phyloP scores from a whole-genome alignment of 2,329 filamentous ascomycete genomes.

The Aureobasidium uvarum region DNA sequence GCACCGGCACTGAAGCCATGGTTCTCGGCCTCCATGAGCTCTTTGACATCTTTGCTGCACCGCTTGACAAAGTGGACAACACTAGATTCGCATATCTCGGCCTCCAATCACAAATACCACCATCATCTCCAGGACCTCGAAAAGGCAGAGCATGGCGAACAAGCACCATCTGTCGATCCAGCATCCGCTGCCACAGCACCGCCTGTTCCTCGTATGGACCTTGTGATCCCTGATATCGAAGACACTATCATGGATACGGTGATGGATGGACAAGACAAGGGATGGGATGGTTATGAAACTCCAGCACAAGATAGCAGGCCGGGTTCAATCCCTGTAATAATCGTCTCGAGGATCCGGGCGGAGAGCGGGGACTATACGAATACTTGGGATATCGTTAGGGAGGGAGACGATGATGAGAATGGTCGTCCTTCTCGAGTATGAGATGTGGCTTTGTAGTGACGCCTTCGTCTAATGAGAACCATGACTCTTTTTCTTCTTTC shows the following conservation, averaged over 20 bases:
- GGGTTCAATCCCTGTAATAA: neutral
- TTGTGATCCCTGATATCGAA: constrained; percentile 17
- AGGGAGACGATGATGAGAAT: neutral
- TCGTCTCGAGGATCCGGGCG: neutral
- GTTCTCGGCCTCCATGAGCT: constrained; percentile 2
- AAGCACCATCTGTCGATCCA: neutral
- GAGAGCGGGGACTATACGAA: constrained; percentile 3
- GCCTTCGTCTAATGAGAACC: neutral
- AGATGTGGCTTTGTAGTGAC: neutral
- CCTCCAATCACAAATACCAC: neutral
- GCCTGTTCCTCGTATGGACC: neutral
- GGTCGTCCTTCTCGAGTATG: neutral
- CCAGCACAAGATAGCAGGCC: neutral
- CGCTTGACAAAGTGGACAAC: constrained; percentile 4
- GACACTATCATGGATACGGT: constrained; percentile 16
- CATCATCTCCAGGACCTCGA: neutral
- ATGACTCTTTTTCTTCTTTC: neutral
- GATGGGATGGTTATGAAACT: neutral
- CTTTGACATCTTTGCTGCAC: constrained; percentile 4
- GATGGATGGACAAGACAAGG: constrained; percentile 7
- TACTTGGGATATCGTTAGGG: constrained; percentile 4
- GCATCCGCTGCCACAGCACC: neutral
- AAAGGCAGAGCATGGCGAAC: neutral
- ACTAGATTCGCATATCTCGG: neutral
- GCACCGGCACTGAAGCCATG: constrained; percentile 19